A percentile compares a stretch with the other conserved stretches of the same genome.
Evolutionary conservation across 805 yeast genomes (phyloP).

Genomic region (Pichia ethanolica): DNA sequence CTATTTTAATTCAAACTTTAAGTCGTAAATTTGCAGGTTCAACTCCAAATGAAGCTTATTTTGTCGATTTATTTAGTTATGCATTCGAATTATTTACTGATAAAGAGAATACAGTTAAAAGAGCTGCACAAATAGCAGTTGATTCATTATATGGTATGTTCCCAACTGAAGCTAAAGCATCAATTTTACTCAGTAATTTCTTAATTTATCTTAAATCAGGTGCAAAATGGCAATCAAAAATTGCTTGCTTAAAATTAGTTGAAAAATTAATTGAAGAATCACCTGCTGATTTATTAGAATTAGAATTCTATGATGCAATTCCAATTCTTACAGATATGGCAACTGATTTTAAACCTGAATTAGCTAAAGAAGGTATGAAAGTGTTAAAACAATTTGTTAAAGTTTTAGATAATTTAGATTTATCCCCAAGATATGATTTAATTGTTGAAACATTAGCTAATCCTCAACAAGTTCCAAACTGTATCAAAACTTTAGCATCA

Average conservation of each 20-base stretch:
- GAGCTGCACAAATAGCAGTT: conserved; percentile 76
- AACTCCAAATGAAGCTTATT: conserved; percentile 68
- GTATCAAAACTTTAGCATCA: conserved; percentile 81
- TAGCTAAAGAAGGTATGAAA: conserved; percentile 76
- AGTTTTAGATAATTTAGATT: conserved; percentile 86
- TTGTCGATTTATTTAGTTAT: conserved; percentile 52
- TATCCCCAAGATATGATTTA: conserved; percentile 74
- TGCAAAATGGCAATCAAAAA: conserved; percentile 90
- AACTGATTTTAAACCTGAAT: conserved; percentile 94
- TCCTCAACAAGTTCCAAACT: conserved; percentile 80
- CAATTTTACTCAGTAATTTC: conserved; percentile 58
- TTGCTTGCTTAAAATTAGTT: conserved; percentile 66
- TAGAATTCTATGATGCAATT: conserved; percentile 67
- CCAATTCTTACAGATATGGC: conserved; percentile 85
- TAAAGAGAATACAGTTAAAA: conserved; percentile 77
- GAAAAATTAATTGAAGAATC: conserved; percentile 72
- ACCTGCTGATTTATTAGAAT: conserved; percentile 79
- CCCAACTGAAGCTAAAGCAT: conserved; percentile 71
- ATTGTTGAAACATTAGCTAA: conserved; percentile 86
- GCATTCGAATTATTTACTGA: conserved; percentile 74
- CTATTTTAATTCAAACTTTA: conserved; percentile 50
- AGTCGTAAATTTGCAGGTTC: conserved; percentile 55
- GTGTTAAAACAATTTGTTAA: conserved; percentile 65
- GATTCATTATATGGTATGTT: conserved; percentile 63
- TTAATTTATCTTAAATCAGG: conserved; percentile 63